Evolutionary conservation across 306 rosid genomes (phyloP).

Genomic region (Medicago lupulina): DNA sequence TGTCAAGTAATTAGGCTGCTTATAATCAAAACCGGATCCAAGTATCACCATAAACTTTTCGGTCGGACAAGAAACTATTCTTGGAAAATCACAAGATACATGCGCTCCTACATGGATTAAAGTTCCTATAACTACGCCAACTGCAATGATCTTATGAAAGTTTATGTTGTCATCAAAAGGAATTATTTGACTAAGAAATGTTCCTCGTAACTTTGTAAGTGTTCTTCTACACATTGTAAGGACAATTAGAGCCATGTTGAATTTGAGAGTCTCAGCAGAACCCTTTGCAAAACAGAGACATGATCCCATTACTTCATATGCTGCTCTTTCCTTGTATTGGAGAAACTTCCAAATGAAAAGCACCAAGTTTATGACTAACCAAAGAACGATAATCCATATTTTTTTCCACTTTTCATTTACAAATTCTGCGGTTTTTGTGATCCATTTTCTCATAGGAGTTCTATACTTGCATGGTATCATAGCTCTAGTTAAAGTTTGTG

Average conservation of each 20-base stretch:
- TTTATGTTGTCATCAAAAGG: slow-evolving; percentile 91
- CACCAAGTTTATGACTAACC: slow-evolving; percentile 61
- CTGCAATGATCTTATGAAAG: slow-evolving; percentile 77
- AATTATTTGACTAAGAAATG: slow-evolving; percentile 63
- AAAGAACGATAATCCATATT: slow-evolving; percentile 69
- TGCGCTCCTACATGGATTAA: slow-evolving; percentile 60
- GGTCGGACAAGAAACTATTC: slow-evolving; percentile 52
- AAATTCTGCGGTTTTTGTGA: slow-evolving; percentile 44
- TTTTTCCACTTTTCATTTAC: slow-evolving; percentile 69
- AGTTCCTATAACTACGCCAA: slow-evolving; percentile 64
- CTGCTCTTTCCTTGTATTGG: slow-evolving; percentile 55
- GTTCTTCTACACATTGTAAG: slow-evolving; percentile 85
- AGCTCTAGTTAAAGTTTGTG: slow-evolving; percentile 59
- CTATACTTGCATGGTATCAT: slow-evolving; percentile 78
- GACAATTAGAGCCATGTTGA: slow-evolving; percentile 91
- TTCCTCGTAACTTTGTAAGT: slow-evolving; percentile 69
- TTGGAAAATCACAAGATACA: slow-evolving; percentile 80
- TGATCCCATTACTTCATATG: slow-evolving; percentile 74
- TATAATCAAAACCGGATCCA: slow-evolving; percentile 56
- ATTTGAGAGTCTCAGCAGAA: slow-evolving; percentile 90
- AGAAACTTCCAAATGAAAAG: slow-evolving; percentile 72
- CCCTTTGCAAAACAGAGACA: slow-evolving; percentile 92
- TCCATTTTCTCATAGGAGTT: slow-evolving; percentile 54
- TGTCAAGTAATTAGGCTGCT: slow-evolving; percentile 58
- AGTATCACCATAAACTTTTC: slow-evolving; percentile 51